Evolutionary conservation across 2,329 filamentous ascomycete genomes (phyloP).

Genomic region (Xylogone sp.): DNA sequence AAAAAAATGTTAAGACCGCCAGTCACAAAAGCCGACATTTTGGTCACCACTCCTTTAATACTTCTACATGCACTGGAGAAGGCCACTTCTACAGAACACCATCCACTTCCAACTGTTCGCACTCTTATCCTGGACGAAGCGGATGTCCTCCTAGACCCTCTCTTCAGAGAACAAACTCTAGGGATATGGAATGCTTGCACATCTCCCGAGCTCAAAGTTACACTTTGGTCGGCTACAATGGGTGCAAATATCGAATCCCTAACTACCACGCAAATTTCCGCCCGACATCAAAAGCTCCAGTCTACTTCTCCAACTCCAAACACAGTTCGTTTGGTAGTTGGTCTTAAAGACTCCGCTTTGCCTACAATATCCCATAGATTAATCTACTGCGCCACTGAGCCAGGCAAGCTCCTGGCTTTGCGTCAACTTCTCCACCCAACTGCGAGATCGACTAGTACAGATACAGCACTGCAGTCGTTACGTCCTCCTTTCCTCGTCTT

Average conservation of each 20-base stretch:
- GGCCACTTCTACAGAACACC: slow-evolving; percentile 34
- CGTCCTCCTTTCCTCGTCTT: slow-evolving; percentile 92
- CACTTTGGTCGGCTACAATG: slow-evolving; percentile 96
- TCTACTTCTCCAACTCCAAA: slow-evolving; percentile 35
- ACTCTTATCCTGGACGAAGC: slow-evolving; percentile 87
- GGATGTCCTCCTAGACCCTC: slow-evolving; percentile 85
- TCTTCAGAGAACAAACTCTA: slow-evolving; percentile 87
- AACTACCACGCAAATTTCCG: slow-evolving; percentile 62
- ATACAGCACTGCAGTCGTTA: slow-evolving; percentile 37
- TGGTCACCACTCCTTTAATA: slow-evolving; percentile 76
- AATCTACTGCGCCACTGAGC: slow-evolving; percentile 86
- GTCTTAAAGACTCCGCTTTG: slow-evolving; percentile 91
- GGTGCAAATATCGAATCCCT: slow-evolving; percentile 86
- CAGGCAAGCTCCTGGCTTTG: slow-evolving; percentile 87
- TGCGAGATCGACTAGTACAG: slow-evolving; percentile 46
- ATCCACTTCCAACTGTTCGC: slow-evolving; percentile 62
- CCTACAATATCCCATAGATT: slow-evolving; percentile 89
- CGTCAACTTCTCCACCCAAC: slow-evolving; percentile 83
- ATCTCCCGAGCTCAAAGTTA: slow-evolving; percentile 65
- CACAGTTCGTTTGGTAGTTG: slow-evolving; percentile 85
- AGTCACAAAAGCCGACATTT: slow-evolving; percentile 69
- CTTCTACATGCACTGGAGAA: slow-evolving; percentile 69
- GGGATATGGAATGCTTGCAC: slow-evolving; percentile 78
- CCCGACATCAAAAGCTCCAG: slow-evolving; percentile 41
- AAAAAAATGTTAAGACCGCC: slow-evolving; percentile 37